Conservation (phyloP, 305 asterid species). For the Ajuga reptans region DNA sequence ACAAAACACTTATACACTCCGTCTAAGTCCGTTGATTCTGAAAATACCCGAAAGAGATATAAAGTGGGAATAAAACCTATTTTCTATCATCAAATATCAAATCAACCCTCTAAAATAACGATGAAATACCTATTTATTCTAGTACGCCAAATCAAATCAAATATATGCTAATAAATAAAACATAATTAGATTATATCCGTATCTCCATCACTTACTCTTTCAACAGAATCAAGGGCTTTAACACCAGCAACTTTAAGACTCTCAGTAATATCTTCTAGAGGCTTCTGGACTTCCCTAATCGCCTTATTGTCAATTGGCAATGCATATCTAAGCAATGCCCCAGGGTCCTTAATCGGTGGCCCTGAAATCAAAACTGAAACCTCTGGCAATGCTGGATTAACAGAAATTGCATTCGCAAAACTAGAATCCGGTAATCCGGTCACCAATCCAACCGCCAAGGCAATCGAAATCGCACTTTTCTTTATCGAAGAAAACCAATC, state of each 20-base stretch:
- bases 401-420: slow-evolving; percentile 43
- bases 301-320: slow-evolving; percentile 91
- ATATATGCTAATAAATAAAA: too few relatives aligned
- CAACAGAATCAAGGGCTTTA: slow-evolving; percentile 80
- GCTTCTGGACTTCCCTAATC: slow-evolving; percentile 91
- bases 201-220: slow-evolving; percentile 50
- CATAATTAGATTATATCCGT: too few relatives aligned
- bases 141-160: too few relatives aligned
- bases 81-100: too few relatives aligned
- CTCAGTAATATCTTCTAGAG: slow-evolving; percentile 90
- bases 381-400: slow-evolving; percentile 61
- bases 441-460: slow-evolving; percentile 56
- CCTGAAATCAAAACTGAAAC: slow-evolving; percentile 86
- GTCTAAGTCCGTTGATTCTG: too few relatives aligned
- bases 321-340: slow-evolving; percentile 79
- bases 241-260: slow-evolving; percentile 79
- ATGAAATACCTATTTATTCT: too few relatives aligned
- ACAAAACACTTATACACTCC: too few relatives aligned
- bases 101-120: too few relatives aligned
- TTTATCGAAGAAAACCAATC: slow-evolving; percentile 38
- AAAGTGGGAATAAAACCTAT: too few relatives aligned
- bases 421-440: slow-evolving; percentile 51
- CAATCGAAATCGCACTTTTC: slow-evolving; percentile 58
- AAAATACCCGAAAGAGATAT: too few relatives aligned
- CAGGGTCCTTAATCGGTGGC: slow-evolving; percentile 96